phyloP scores from a whole-genome alignment of 352 stramenopile species.

The Elongisporangium prolatum region DNA sequence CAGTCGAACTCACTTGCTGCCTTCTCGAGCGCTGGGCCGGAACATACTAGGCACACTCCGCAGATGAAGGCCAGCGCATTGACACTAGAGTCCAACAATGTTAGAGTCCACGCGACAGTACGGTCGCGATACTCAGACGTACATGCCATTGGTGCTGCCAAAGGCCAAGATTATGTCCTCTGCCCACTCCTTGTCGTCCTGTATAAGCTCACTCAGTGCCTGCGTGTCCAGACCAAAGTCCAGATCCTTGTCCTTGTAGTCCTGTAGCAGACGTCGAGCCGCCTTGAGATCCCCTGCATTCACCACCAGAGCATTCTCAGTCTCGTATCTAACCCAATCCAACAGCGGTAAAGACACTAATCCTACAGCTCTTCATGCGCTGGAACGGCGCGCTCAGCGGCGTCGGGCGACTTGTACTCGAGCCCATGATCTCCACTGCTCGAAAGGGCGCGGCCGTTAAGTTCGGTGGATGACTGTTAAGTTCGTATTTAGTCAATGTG shows the following conservation, averaged over 20 bases:
- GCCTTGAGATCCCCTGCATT: constrained; percentile 46
- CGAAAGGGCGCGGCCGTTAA: background rate
- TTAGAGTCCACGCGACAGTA: background rate
- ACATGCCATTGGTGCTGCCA: constrained; percentile 59
- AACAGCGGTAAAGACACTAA: background rate
- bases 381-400: constrained; percentile 40
- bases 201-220: constrained; percentile 35
- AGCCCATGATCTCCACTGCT: constrained; percentile 31
- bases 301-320: background rate
- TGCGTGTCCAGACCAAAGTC: constrained; percentile 64
- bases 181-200: constrained; percentile 48
- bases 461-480: background rate
- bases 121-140: constrained; percentile 8
- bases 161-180: constrained; percentile 55
- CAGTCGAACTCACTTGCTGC: constrained; percentile 24
- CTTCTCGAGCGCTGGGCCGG: constrained; percentile 47
- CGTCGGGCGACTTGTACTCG: constrained; percentile 31
- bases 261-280: constrained; percentile 36
- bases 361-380: constrained; percentile 48
- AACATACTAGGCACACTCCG: constrained; percentile 37
- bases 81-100: constrained; percentile 19
- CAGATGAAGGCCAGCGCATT: constrained; percentile 69
- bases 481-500: background rate
- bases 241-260: constrained; percentile 76
- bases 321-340: background rate